Base-by-base conservation (phyloP, 2,329 filamentous ascomycete genomes). In the Clarireedia homoeocarpa region DNA sequence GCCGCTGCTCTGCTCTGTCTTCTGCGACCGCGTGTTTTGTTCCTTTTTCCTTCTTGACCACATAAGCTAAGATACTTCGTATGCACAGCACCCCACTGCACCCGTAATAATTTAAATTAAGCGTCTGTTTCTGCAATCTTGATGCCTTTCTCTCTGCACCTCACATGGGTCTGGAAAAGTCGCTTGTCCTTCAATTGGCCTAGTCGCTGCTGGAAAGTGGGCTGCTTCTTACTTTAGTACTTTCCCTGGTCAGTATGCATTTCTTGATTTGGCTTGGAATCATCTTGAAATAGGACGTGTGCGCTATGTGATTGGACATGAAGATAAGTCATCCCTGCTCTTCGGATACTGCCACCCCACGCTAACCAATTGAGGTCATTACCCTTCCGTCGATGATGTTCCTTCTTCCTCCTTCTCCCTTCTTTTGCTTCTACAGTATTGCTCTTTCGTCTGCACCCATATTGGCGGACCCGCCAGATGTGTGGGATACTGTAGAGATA, bases 31-130 rank as follows among this genome's bases (percentile, higher is more conserved):
- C 10, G 27, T 20, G 59, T 58, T 63, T 58, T 7, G 6, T 50
- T 27, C 23, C n/a, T 5, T 17, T 40, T 17, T 26, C 5, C 3
- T 23, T 51, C 38, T 44, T 30, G 7, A 30, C 27, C 27, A 30
- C 27, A 30, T 30, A 30, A 30, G 10, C 27, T 30, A 9, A 6
- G 27, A 30, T 9, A 20, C 27, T 10, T 3, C 7, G 27, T 10
- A 30, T 30, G 27, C 27, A 30, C 6, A 10, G 27, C 27, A 30
- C 27, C 27, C 27, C 27, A 30, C 27, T 30, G 27, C 50, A 36
- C 50, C 50, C 40, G 50, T 52, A 26, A 52, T 52, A 45, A 30
- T 51, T 51, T 48, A 48, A 30, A 45, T 51, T 34, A 51, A 34
- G 50, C 50, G n/a, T 51, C 49, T 14, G 27, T 34, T 45, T 30